Evolutionary conservation across 768 basidiomycete species (phyloP), one percentile per base, ranked within the genome.

Genomic region (Hemileccinum impolitum): DNA sequence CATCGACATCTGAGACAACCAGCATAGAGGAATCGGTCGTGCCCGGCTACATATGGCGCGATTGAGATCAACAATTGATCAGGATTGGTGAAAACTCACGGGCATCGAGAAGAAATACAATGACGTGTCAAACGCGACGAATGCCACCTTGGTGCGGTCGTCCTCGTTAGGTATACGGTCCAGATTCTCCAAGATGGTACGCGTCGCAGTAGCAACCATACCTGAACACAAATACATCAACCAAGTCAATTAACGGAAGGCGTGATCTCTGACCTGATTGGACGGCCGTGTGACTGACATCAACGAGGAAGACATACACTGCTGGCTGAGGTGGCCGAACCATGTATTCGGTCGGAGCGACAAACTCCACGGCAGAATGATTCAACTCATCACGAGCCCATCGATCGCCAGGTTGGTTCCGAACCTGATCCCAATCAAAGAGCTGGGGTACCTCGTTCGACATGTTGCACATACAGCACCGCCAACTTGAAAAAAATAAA

Each of bases 341-440:
- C 96, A 98, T 98, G 70, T 99, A 99, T 71, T 99, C 96, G 0
- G 94, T 95, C 6, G 96, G 94, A 1, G 96, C 96, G 45, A 99
- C 90, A 63, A 84, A 99, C 68, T 99, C 96, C 43, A 99, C 91
- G n/a, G 86, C 89, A 31, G 86, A 81, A 65, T 90, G 83, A 61
- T 96, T 98, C 45, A 99, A 77, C 71, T 99, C 96, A 1, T 90
- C 84, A 52, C 96, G 84, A 23, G 81, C 73, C 94, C 96, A 99
- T 47, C 96, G 75, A 70, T 99, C 96, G 12, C 91, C 94, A 26
- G 94, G 94, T 67, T 92, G 88, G 63, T 95, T 96, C 55, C 82
- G 84, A 45, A 77, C 81, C 68, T 94, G 90, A 66, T 99, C 92
- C 96, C 96, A 99, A 66, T 99, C 96, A 64, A 98, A 98, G 44